Evolutionary conservation across 495 filamentous ascomycete species (phyloP), one percentile per base, ranked within the genome.

Genomic region (Xylaria grammica): DNA sequence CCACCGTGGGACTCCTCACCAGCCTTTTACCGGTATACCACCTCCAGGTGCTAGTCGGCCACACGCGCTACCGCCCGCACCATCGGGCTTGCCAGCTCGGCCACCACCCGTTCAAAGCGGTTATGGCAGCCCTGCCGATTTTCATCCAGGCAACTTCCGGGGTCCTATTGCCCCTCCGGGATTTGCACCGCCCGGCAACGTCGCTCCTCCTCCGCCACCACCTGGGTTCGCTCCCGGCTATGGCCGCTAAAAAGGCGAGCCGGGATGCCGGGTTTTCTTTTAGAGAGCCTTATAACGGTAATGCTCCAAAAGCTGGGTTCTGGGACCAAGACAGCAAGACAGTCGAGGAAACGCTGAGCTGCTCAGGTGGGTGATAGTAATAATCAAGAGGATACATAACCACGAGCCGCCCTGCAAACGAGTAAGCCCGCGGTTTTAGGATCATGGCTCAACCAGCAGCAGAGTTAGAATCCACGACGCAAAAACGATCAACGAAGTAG

Each of bases 71-170:
- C 86, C 79, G 2, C 82, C 90, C 24, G 89, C 92, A 1, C 93
- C 91, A 1, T 88, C 89, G 5, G 90, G 91, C 24, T 76, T 94
- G 15, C 93, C 91, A 20, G 89, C 91, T 26, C 83, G 92, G 30
- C 91, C 93, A 1, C 91, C 92, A 2, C 91, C 89, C 3, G 91
- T 88, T 40, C 89, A 93, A 66, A 88, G 79, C 58, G 90, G 90
- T 9, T 95, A 92, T 69, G 89, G 90, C 17, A 90, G 90, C 10
- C 91, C 91, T 8, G 87, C 89, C 27, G 83, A 87, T 40, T 93
- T 91, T 73, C 77, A 69, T 77, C 84, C 70, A 13, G 71, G 74
- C 38, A 65, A 70, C 60, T 66, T 80, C 60, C 62, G 72, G 19
- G 83, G 82, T 10, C 85, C 84, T 62, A 83, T 82, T 65, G 75